Conservation (phyloP, 2,329 filamentous ascomycete genomes). For the Dendryphion nanum region DNA sequence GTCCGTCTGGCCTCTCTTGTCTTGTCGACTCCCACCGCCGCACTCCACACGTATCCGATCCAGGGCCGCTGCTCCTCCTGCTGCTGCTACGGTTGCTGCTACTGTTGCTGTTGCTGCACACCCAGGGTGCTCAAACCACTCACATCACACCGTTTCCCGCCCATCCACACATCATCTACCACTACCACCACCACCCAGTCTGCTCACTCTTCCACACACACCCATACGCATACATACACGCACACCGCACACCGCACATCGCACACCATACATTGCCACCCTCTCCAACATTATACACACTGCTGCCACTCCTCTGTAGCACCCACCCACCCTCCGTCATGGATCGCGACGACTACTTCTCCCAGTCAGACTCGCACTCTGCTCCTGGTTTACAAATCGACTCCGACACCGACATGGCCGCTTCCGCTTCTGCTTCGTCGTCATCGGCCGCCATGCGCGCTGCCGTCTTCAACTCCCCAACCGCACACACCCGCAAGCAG, state of each 20-base stretch:
- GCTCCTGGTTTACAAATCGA: slow-evolving; percentile 23
- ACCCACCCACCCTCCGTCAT: slow-evolving; percentile 18
- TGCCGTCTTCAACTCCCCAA: slow-evolving; percentile 36
- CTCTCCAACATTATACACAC: too few relatives aligned
- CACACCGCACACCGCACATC: too few relatives aligned
- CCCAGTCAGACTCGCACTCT: slow-evolving; percentile 18
- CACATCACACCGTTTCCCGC: neutral
- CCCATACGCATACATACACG: neutral
- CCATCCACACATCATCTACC: too few relatives aligned
- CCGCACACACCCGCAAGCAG: slow-evolving; percentile 34
- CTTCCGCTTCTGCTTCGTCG: slow-evolving; percentile 33
- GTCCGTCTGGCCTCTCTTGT: too few relatives aligned
- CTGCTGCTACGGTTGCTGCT: too few relatives aligned
- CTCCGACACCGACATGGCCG: slow-evolving; percentile 37
- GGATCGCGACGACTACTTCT: slow-evolving; percentile 36
- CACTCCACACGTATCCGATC: too few relatives aligned
- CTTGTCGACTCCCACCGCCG: too few relatives aligned
- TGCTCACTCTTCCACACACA: neutral
- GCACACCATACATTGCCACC: too few relatives aligned
- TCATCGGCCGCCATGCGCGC: slow-evolving; percentile 29
- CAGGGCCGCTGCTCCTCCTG: too few relatives aligned
- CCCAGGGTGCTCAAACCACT: neutral
- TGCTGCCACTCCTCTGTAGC: too few relatives aligned
- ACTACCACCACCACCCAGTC: neutral
- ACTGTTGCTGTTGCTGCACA: too few relatives aligned